A percentile compares a stretch with the other conserved stretches of the same genome.
phyloP scores from a whole-genome alignment of 352 stramenopile species.

The Pythium utonaiense region DNA sequence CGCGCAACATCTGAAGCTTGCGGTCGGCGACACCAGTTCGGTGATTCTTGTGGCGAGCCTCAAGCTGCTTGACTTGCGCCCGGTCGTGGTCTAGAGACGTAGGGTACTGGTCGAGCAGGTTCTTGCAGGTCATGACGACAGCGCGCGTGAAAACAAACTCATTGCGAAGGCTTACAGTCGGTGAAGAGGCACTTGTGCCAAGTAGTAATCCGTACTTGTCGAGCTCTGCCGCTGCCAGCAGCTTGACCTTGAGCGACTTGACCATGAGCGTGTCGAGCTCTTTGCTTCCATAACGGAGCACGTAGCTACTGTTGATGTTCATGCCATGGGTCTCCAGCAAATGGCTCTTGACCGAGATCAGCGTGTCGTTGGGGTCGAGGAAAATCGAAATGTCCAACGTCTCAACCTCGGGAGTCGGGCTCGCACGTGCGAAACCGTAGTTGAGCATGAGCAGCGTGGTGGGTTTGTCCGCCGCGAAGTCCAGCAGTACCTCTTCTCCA shows the following conservation, averaged over 20 bases:
- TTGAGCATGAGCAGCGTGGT: conserved; percentile 29
- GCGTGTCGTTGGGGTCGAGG: conserved; percentile 26
- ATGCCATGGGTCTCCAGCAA: conserved; percentile 21
- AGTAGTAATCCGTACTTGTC: conserved; percentile 20
- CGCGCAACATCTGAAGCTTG: conserved; percentile 32
- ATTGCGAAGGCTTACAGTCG: conserved; percentile 26
- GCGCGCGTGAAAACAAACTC: conserved; percentile 28
- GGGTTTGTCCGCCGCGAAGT: conserved; percentile 10
- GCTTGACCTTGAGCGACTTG: conserved; percentile 30
- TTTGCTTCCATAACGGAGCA: conserved; percentile 20
- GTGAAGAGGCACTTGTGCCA: neutral
- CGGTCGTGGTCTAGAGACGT: conserved; percentile 25
- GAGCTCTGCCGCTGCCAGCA: conserved; percentile 18
- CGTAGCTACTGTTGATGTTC: conserved; percentile 27
- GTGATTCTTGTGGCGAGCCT: conserved; percentile 9
- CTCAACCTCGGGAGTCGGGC: conserved; percentile 15
- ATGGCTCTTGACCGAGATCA: conserved; percentile 24
- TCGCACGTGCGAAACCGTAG: conserved; percentile 22
- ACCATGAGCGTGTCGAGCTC: conserved; percentile 12
- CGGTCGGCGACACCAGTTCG: conserved; percentile 4
- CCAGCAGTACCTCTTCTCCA: conserved; percentile 24
- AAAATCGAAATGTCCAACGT: conserved; percentile 28
- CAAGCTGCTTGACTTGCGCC: conserved; percentile 2
- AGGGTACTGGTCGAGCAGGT: conserved; percentile 27
- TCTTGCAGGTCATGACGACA: conserved; percentile 21